Conservation (phyloP, 2,329 filamentous ascomycete species). For the Fusarium equiseti region DNA sequence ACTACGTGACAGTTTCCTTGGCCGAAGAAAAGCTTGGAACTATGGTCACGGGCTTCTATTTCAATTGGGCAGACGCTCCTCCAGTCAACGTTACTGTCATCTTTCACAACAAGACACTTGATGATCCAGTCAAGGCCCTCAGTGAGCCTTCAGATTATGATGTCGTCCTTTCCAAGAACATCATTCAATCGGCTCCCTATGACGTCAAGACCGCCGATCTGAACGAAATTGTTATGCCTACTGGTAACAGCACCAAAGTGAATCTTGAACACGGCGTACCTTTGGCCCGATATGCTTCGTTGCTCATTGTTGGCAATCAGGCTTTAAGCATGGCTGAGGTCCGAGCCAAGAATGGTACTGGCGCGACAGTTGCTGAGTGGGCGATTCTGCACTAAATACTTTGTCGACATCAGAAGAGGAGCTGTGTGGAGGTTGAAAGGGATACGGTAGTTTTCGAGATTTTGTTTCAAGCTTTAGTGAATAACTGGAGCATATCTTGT, state of each 20-base stretch:
- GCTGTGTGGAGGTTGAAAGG: no score
- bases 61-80: neutral
- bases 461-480: no score
- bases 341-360: neutral
- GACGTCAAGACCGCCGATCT: neutral
- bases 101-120: neutral
- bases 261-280: neutral
- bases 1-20: neutral
- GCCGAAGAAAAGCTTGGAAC: neutral
- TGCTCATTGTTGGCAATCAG: neutral
- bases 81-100: neutral
- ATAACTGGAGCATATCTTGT: no score
- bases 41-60: neutral
- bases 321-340: neutral
- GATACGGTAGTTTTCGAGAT: no score
- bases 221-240: neutral
- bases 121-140: accelerated
- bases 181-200: neutral
- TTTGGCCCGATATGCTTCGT: neutral
- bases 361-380: conserved; percentile 7
- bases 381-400: neutral
- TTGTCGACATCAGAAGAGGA: no score
- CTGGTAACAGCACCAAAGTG: neutral
- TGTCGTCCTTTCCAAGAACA: neutral
- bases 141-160: accelerated